Conservation (phyloP, 2,329 filamentous ascomycete genomes). For the Helotiales sp. region DNA sequence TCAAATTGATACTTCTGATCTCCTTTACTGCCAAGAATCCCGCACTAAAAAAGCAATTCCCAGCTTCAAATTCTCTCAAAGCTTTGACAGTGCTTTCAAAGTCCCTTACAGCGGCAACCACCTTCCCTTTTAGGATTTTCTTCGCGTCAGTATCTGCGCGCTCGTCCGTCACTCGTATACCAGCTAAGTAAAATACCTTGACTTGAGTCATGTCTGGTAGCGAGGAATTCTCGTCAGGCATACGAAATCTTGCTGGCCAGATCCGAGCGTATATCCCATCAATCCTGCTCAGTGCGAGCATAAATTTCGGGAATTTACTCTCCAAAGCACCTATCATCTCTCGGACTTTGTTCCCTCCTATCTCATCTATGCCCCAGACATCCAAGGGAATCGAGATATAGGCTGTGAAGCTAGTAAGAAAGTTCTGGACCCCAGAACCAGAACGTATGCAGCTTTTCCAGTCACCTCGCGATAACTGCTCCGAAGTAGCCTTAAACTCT, state of each 20-base stretch:
- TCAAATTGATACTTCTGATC: slow-evolving; percentile 6
- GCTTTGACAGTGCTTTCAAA: slow-evolving; percentile 15
- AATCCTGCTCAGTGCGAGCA: slow-evolving; percentile 9
- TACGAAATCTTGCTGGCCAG: slow-evolving; percentile 18
- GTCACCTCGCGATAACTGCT: slow-evolving; percentile 4
- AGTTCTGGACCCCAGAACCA: slow-evolving; percentile 2
- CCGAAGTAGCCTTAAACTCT: slow-evolving; percentile 10
- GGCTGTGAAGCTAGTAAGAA: slow-evolving; percentile 12
- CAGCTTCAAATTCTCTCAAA: slow-evolving; percentile 12
- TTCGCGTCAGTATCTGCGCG: slow-evolving; percentile 10
- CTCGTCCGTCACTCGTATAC: slow-evolving; percentile 6
- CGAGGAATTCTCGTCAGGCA: neutral
- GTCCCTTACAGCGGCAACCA: slow-evolving; percentile 15
- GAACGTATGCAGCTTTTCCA: slow-evolving; percentile 12
- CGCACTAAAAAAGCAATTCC: slow-evolving; percentile 11
- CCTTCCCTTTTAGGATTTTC: slow-evolving; percentile 14
- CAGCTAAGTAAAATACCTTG: slow-evolving; percentile 18
- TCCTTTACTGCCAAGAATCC: slow-evolving; percentile 13
- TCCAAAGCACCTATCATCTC: slow-evolving; percentile 17
- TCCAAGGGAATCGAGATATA: slow-evolving; percentile 15
- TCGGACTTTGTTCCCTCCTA: slow-evolving; percentile 10
- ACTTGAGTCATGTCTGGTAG: neutral
- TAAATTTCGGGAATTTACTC: slow-evolving; percentile 15
- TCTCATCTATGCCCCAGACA: slow-evolving; percentile 17
- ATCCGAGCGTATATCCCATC: slow-evolving; percentile 12